Base-by-base conservation (phyloP, 495 filamentous ascomycete genomes). In the Penicillium silybi region DNA sequence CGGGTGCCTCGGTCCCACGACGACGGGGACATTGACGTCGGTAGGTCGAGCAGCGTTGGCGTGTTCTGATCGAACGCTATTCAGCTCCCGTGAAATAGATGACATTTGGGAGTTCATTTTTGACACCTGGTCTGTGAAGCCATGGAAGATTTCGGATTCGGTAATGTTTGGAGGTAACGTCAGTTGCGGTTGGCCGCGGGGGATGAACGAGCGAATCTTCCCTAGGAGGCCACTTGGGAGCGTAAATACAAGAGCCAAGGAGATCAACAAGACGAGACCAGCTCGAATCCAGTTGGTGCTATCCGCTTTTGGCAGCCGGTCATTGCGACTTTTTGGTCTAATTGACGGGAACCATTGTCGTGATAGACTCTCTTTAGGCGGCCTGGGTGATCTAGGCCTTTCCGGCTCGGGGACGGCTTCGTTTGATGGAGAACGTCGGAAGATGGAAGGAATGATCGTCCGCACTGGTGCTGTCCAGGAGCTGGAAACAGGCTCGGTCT, bases 61-160 rank as follows among this genome's bases (percentile, higher is more conserved):
- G 48, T 42, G 22, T 48, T 65, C 40, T 57, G 63, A 57, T 19
- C 60, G 57, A 23, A 73, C 46, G 18, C 56, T 61, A 13, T 52
- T 50, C 9, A 76, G 7, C 23, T 76, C 70, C 10, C 46, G 57
- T 16, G 74, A 71, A 10, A 77, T 34, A 3, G 71, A 69, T 1
- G 68, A 69, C 3, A 77, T 57, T 34, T 74, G 62, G 1, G 48
- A 40, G 29, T 64, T 61, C 18, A 75, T 63, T 20, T 56, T 62
- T 0, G 57, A 57, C 25, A 77, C 29, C 43, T 71, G 64, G n/a
- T 56, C 54, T 34, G 56, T 57, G 7, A 75, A 55, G n/a, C 57
- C 52, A 3, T 58, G 42, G 45, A 75, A 50, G 6, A 63, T 51
- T 7, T 61, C 57, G 4, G 64, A 35, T 1, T 64, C 56, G 4